Evolutionary conservation across 805 yeast genomes (phyloP), one percentile per base, ranked within the genome.

Genomic region (Maudiozyma saulgeensis): DNA sequence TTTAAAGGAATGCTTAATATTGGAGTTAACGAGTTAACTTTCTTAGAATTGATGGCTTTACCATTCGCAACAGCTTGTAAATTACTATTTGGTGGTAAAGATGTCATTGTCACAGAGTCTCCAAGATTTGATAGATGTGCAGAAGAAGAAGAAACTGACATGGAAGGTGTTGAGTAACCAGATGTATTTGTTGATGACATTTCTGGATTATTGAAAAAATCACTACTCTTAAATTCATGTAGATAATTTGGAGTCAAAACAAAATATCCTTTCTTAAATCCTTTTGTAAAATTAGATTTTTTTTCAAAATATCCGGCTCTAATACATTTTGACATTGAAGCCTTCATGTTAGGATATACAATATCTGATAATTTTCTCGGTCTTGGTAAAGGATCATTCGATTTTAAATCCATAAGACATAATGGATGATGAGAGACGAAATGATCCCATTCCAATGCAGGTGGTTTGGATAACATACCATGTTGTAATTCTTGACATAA

Each of bases 381-480:
- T 43, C 64, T 63, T 31, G 75, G 76, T n/a, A 69, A 53, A 6
- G 70, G 68, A 41, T 66, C 67, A 23, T 60, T 65, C 5, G 76
- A 61, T 51, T 68, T 69, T 64, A 68, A 62, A 44, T 64, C 57
- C 49, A 67, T 55, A 32, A 76, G 50, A 46, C 78, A 70, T 49
- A 71, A 68, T 28, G 68, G 70, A 28, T 71, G 70, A 44, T 67
- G 66, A 43, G 70, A 68, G 46, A 83, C 79, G 52, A 81, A 82
- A 45, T 77, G 76, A 59, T 82, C 85, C 88, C 88, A 83, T 63
- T 83, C 90, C 53, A 77, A 68, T 41, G 74, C 75, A n/a, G 79
- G 73, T 45, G 80, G 83, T 56, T 80, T 81, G 15, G 57, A 73
- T 63, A 56, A 78, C 58, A 64, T 77, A 72, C 55, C 81, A 70